These are phyloP conservation scores for Jasminum sambac DNA, from an alignment of 257 asterid species.

Conservation along the genomic window DNA sequence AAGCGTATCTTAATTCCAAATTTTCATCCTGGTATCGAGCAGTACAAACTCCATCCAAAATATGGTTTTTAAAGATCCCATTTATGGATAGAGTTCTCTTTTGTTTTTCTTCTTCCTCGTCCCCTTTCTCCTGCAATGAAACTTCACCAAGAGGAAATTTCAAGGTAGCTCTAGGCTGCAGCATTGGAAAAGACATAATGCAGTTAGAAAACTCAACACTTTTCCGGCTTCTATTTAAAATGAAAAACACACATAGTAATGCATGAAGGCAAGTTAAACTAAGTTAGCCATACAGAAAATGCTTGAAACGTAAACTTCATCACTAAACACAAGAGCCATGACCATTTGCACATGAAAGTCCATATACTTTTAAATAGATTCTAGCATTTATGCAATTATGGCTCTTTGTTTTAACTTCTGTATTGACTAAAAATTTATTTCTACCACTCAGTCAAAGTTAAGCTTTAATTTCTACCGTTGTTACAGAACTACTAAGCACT, in stretches of 20 bases:
- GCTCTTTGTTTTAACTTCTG: no score
- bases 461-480: no score
- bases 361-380: background rate
- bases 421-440: no score
- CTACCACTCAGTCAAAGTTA: no score
- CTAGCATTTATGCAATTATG: background rate
- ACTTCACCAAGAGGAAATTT: slow-evolving; percentile 86
- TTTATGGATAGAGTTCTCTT: slow-evolving; percentile 53
- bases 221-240: background rate
- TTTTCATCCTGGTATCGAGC: slow-evolving; percentile 73
- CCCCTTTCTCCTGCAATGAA: slow-evolving; percentile 70
- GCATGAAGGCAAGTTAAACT: background rate
- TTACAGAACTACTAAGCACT: no score
- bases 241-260: background rate
- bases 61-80: slow-evolving; percentile 57
- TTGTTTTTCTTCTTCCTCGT: slow-evolving; percentile 60
- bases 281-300: background rate
- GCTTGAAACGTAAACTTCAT: background rate
- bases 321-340: slow-evolving; percentile 1
- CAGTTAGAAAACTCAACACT: background rate
- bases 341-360: background rate
- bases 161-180: slow-evolving; percentile 82
- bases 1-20: slow-evolving; percentile 68
- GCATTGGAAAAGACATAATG: slow-evolving; percentile 5
- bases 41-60: slow-evolving; percentile 68